A percentile compares a stretch with the other conserved stretches of the same genome.
Evolutionary conservation across 1,139 yeast genomes (phyloP).

Genomic region (Saccharomyces pastorianus): DNA sequence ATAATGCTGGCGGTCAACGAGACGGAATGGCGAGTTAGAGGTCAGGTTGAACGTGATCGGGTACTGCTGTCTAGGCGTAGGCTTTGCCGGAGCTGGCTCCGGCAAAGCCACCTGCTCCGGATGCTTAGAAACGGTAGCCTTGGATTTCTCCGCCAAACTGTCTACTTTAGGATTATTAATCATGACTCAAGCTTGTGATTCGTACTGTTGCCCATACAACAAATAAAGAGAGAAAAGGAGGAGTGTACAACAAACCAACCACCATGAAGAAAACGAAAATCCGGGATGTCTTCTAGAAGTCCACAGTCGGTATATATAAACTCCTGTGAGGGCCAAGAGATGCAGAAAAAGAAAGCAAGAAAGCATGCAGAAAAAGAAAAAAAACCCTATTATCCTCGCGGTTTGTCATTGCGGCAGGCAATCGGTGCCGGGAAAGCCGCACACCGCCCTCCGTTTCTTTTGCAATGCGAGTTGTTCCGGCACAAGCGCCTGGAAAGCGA

Average conservation of each 20-base stretch:
- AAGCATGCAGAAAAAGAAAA: not conserved
- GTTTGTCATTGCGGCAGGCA: not conserved
- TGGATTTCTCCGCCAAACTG: not conserved
- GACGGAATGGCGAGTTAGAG: not conserved
- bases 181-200: not conserved
- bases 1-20: conserved; percentile 1
- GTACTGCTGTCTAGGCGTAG: not conserved
- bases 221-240: not conserved
- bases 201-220: not conserved
- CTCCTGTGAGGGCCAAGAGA: not conserved
- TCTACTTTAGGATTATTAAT: not conserved
- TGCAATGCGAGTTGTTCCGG: not conserved
- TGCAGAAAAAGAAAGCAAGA: not conserved
- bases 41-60: not conserved
- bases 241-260: no score
- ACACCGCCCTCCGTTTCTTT: not conserved
- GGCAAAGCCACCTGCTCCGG: not conserved
- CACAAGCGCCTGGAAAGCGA: no score
- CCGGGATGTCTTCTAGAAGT: not conserved
- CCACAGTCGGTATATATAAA: not conserved
- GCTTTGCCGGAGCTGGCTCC: not conserved
- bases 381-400: not conserved
- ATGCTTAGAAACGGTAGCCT: not conserved
- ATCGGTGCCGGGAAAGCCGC: not conserved
- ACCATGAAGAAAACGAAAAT: not conserved